A percentile compares a stretch with the other conserved stretches of the same genome.
These are phyloP conservation scores for Paecilomyces fulvus DNA, from an alignment of 2,329 filamentous ascomycete species.

Conservation along the genomic window DNA sequence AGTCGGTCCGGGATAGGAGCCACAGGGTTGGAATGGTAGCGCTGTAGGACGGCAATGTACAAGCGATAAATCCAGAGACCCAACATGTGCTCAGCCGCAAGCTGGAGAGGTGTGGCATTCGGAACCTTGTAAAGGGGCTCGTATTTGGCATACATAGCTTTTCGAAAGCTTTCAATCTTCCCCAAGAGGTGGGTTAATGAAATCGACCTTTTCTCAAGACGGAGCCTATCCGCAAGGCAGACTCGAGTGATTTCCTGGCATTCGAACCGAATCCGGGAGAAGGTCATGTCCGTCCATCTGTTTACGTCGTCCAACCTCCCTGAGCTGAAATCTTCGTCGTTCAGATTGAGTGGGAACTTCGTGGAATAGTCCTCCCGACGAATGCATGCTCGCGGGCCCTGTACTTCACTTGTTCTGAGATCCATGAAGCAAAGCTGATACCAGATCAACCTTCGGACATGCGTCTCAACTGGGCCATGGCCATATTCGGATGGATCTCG, in stretches of 20 bases:
- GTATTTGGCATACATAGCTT: slow-evolving; percentile 58
- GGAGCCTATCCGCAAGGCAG: slow-evolving; percentile 61
- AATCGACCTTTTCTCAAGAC: slow-evolving; percentile 53
- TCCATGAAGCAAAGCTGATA: slow-evolving; percentile 72
- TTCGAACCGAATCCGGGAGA: slow-evolving; percentile 62
- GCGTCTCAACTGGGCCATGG: slow-evolving; percentile 58
- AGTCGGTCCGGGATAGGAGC: slow-evolving; percentile 44
- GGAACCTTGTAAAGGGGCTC: slow-evolving; percentile 52
- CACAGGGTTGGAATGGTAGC: slow-evolving; percentile 47
- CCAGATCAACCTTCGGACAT: slow-evolving; percentile 65
- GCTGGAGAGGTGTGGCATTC: slow-evolving; percentile 48
- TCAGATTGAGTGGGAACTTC: slow-evolving; percentile 60
- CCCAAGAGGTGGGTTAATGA: slow-evolving; percentile 56
- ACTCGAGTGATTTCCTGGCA: slow-evolving; percentile 64
- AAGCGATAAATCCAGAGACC: slow-evolving; percentile 55
- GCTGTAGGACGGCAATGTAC: slow-evolving; percentile 60
- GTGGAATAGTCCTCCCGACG: slow-evolving; percentile 69
- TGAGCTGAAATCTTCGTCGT: slow-evolving; percentile 53
- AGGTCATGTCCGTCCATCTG: slow-evolving; percentile 59
- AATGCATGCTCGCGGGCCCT: slow-evolving; percentile 63
- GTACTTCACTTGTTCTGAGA: slow-evolving; percentile 64
- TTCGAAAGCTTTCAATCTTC: slow-evolving; percentile 61
- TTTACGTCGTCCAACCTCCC: slow-evolving; percentile 40
- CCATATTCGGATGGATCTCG: slow-evolving; percentile 61
- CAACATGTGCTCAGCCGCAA: slow-evolving; percentile 56